Base-by-base conservation (phyloP, 306 rosid genomes). In the Notholithocarpus densiflorus region DNA sequence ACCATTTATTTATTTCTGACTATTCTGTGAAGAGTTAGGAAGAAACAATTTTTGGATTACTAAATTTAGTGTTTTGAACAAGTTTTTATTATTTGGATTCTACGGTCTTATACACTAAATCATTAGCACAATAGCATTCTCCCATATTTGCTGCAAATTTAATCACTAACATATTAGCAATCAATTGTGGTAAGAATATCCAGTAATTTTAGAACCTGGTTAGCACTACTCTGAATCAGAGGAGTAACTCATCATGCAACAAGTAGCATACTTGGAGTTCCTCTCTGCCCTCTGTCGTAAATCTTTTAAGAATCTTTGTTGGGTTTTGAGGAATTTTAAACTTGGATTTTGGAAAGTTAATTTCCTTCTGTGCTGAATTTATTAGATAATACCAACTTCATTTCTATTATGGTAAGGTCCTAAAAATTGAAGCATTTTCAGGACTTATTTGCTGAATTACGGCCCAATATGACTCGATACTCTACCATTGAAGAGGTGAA, bases 381-480 rank as follows among this genome's bases (percentile, higher is more conserved):
- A 19, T 32, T n/a, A 18, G 52, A 66, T 66, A 17, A 34, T 18
- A 18, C 54, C 5, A 23, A 32, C 45, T 19, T 15, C 51, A 26
- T 56, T 62, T 56, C 19, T 64, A 7, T 15, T 19, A 24, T 20
- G 43, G 31, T 26, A 64, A 66, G 78, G 76, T 88, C 75, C 71
- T 61, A 74, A 48, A 48, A 76, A 64, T 79, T 74, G 72, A 45
- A 72, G 27, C 62, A 23, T 56, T 37, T 81, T 64, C 89, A 96
- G 99, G 98, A 96, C 85, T 84, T 96, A 76, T 93, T 91, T 96
- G 99, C 93, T 0, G 98, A 96, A 62, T 65, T 96, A 86, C 98
- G 97, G 64, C 91, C 98, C 82, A 96, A 86, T 78, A 91, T 96
- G 98, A 87, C 89, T 75, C 90, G 99, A 62, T 91, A 93, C 82